These are phyloP conservation scores for Saccharomycopsis sp. DNA, from an alignment of 805 yeast species.

Conservation along the genomic window DNA sequence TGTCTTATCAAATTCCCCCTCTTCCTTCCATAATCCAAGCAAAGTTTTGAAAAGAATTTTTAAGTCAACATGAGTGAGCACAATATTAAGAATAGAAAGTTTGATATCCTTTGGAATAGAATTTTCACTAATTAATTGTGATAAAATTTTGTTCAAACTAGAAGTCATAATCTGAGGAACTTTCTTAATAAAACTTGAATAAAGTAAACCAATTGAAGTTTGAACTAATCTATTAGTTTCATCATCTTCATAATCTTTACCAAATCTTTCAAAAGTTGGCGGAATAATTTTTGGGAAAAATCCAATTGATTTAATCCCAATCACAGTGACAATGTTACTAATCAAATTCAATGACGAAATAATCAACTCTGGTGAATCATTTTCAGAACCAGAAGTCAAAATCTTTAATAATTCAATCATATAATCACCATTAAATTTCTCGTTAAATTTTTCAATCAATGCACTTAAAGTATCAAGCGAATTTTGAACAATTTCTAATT, in stretches of 20 bases:
- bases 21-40: conserved; percentile 52
- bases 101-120: conserved; percentile 54
- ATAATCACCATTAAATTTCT: conserved; percentile 38
- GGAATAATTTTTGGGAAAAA: conserved; percentile 80
- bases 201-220: conserved; percentile 60
- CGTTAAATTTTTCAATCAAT: conserved; percentile 57
- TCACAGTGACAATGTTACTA: conserved; percentile 57
- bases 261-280: conserved; percentile 58
- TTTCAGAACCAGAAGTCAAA: conserved; percentile 29
- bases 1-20: conserved; percentile 31
- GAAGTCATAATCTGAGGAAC: conserved; percentile 81
- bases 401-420: conserved; percentile 44
- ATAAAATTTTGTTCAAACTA: conserved; percentile 55
- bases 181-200: conserved; percentile 69
- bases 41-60: conserved; percentile 56
- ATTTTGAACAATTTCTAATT: conserved; percentile 50
- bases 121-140: conserved; percentile 48
- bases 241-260: conserved; percentile 28
- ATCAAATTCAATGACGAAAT: conserved; percentile 71
- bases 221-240: conserved; percentile 43
- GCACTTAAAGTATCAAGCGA: conserved; percentile 61
- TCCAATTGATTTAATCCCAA: conserved; percentile 85
- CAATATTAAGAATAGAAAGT: conserved; percentile 51
- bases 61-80: conserved; percentile 62
- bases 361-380: conserved; percentile 49